Conservation (phyloP, 495 filamentous ascomycete species). For the Immersiella caudata region DNA sequence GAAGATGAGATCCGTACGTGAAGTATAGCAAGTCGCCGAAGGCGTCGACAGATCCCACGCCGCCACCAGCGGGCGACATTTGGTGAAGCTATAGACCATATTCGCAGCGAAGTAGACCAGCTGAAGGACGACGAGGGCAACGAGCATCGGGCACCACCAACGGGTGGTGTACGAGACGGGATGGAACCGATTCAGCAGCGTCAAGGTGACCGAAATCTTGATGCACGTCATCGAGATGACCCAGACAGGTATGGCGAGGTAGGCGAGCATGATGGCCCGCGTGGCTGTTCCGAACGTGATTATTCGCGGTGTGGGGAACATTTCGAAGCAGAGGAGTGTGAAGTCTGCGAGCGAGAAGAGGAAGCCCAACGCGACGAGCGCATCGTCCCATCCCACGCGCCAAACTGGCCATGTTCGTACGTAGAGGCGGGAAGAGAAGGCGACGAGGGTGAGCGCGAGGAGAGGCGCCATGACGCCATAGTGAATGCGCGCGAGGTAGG, state of each 20-base stretch:
- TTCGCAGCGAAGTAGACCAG: slow-evolving; percentile 21
- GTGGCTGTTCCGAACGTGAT: slow-evolving; percentile 4
- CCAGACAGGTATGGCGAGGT: slow-evolving; percentile 29
- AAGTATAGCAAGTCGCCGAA: slow-evolving; percentile 1
- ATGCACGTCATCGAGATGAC: slow-evolving; percentile 26
- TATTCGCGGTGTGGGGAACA: slow-evolving; percentile 6
- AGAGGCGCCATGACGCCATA: slow-evolving; percentile 24
- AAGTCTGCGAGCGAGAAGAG: slow-evolving; percentile 26
- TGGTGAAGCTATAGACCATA: slow-evolving; percentile 23
- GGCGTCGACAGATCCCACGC: slow-evolving; percentile 23
- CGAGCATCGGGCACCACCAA: slow-evolving; percentile 15
- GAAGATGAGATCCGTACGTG: slow-evolving; percentile 14
- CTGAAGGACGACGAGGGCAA: slow-evolving; percentile 14
- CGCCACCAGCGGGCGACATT: slow-evolving; percentile 24
- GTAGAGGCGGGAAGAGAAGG: slow-evolving; percentile 24
- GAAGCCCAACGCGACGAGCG: slow-evolving; percentile 24
- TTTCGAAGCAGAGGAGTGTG: slow-evolving; percentile 16
- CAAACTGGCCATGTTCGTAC: slow-evolving; percentile 25
- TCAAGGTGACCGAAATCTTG: slow-evolving; percentile 28
- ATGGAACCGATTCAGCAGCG: slow-evolving; percentile 18
- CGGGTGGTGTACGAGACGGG: slow-evolving; percentile 13
- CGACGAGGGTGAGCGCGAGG: slow-evolving; percentile 22
- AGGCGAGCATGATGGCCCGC: slow-evolving; percentile 11
- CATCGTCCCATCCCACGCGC: slow-evolving; percentile 28
- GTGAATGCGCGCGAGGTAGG: slow-evolving; percentile 23